Evolutionary conservation across 768 basidiomycete genomes (phyloP), one percentile per base, ranked within the genome.

Genomic region (Auricularia sp.): DNA sequence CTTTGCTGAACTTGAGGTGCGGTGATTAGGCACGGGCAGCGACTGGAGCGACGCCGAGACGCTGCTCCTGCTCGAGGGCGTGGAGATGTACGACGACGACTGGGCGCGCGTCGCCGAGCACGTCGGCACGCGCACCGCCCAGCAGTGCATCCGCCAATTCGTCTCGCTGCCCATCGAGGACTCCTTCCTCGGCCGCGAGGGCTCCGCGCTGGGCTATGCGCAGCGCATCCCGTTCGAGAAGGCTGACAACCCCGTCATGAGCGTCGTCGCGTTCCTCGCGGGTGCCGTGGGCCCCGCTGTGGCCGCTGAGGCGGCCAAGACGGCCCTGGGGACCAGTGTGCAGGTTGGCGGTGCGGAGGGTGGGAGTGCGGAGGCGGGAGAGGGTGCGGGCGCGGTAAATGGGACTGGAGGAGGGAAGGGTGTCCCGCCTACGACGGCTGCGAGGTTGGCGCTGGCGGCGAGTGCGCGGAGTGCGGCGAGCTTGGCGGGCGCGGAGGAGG

Each of bases 51-150:
- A 97, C 72, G 89, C 94, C 72, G 97, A 99, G 74, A 81, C 88
- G 21, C 75, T 99, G 10, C 76, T 91, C 7, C 79, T 99, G 3
- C 81, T 99, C n/a, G 97, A 99, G 74, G 97, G 88, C 16, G 84
- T 99, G 53, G 97, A 99, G 76, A 97, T 99, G 92, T 93, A 87
- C 73, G 93, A 97, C 68, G 96, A 98, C 71, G 96, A 98, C 71
- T 99, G 96, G 96, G 85, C 86, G 23, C 83, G 85, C 61, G 87
- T 98, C 67, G 89, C 95, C 68, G 91, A 93, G 68, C 95, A 98
- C 72, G 94, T 99, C 59, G 90, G 89, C 12, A 91, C 93, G 33
- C 81, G 96, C 54, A 87, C 88, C 2, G 88, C 93, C 29, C 95
- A 98, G 70, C 93, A 97, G 74, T 98, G 97, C 73, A 89, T 99